Conservation (phyloP, 2,329 filamentous ascomycete species). For the Microdochium trichocladiopsis region DNA sequence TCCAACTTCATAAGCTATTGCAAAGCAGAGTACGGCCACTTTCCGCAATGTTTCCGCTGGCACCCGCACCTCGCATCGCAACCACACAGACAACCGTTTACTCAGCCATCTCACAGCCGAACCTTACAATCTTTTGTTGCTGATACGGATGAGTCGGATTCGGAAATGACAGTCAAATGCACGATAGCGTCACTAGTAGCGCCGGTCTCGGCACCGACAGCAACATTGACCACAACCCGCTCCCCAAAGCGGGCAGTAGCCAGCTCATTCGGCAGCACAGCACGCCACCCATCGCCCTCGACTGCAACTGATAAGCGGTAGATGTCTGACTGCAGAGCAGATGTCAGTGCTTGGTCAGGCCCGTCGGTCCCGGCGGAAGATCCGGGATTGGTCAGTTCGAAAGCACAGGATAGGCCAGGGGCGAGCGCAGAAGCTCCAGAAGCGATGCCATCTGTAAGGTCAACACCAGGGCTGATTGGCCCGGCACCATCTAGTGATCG, state of each 20-base stretch:
- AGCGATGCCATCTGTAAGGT: slow-evolving; percentile 26
- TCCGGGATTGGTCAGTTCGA: slow-evolving; percentile 39
- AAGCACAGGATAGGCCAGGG: slow-evolving; percentile 33
- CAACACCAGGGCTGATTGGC: slow-evolving; percentile 24
- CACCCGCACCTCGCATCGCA: too few species aligned
- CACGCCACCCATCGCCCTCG: slow-evolving; percentile 36
- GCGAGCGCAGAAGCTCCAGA: slow-evolving; percentile 11
- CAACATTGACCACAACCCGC: slow-evolving; percentile 29
- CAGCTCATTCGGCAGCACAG: slow-evolving; percentile 31
- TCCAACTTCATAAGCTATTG: too few species aligned
- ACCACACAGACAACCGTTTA: neutral
- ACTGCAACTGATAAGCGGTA: slow-evolving; percentile 37
- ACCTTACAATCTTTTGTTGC: slow-evolving; percentile 24
- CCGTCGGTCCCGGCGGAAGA: slow-evolving; percentile 15
- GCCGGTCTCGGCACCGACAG: slow-evolving; percentile 25
- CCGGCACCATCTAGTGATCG: slow-evolving; percentile 31
- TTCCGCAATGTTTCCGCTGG: too few species aligned
- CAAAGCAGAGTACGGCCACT: too few species aligned
- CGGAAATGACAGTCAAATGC: slow-evolving; percentile 35
- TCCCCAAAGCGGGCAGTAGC: slow-evolving; percentile 33
- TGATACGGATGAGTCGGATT: slow-evolving; percentile 27
- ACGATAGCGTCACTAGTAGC: slow-evolving; percentile 28
- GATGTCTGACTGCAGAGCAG: slow-evolving; percentile 35
- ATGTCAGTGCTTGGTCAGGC: slow-evolving; percentile 24
- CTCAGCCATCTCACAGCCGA: neutral